These are phyloP conservation scores for Annona cherimola DNA, from an alignment of 164 flowering plant species.

Conservation along the genomic window DNA sequence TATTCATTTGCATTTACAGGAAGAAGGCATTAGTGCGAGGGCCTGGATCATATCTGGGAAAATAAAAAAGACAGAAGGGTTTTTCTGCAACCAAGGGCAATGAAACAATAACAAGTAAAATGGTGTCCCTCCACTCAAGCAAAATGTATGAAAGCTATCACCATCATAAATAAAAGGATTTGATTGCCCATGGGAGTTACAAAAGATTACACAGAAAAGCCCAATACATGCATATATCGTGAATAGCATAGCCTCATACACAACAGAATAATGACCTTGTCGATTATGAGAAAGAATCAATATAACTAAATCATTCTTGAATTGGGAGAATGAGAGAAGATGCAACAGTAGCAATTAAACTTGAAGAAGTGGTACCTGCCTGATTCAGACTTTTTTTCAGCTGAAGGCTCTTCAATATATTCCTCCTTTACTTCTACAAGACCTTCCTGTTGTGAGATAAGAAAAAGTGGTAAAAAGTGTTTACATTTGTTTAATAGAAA, in stretches of 20 bases:
- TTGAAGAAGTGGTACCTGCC: constrained; percentile 30
- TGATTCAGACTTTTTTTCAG: constrained; percentile 19
- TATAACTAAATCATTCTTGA: background rate
- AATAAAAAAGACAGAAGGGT: too few relatives aligned
- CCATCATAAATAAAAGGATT: background rate
- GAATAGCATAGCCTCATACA: background rate
- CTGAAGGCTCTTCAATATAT: constrained; percentile 45
- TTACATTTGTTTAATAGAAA: background rate
- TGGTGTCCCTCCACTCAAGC: too few relatives aligned
- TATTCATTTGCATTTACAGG: too few relatives aligned
- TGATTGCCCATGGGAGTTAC: background rate
- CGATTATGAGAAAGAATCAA: too few relatives aligned
- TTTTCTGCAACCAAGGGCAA: too few relatives aligned
- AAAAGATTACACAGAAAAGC: background rate
- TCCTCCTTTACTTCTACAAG: constrained; percentile 93
- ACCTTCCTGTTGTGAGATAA: constrained; percentile 57
- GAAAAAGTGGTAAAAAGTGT: background rate
- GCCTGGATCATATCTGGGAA: too few relatives aligned
- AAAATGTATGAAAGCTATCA: too few relatives aligned
- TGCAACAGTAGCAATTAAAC: background rate
- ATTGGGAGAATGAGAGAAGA: background rate
- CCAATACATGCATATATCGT: background rate
- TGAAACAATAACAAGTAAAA: too few relatives aligned
- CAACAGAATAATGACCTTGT: too few relatives aligned
- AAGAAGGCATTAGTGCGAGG: too few relatives aligned